These are phyloP conservation scores for Parietaria judaica DNA, from an alignment of 306 rosid species.

Conservation along the genomic window DNA sequence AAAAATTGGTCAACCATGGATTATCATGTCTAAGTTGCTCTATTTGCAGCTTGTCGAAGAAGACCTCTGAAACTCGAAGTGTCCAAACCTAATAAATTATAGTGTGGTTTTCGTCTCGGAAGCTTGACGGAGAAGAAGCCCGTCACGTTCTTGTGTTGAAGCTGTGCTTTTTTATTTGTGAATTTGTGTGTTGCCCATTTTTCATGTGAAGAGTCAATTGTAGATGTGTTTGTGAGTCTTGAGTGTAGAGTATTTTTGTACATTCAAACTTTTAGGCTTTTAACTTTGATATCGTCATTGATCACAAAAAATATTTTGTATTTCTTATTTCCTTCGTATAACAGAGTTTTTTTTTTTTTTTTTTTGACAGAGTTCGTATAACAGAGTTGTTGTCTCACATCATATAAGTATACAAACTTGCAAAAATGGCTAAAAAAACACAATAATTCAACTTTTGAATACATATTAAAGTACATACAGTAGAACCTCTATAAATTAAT, in stretches of 20 bases:
- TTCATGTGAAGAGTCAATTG: slow-evolving; percentile 34
- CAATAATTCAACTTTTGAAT: too few species aligned
- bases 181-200: slow-evolving; percentile 22
- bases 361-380: too few species aligned
- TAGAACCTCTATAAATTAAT: too few species aligned
- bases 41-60: slow-evolving; percentile 66
- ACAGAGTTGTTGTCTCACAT: too few species aligned
- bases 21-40: slow-evolving; percentile 17
- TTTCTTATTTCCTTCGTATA: too few species aligned
- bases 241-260: slow-evolving; percentile 27
- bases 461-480: too few species aligned
- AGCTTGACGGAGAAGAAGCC: slow-evolving; percentile 2
- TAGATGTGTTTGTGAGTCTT: slow-evolving; percentile 18
- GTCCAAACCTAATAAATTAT: background rate
- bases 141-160: slow-evolving; percentile 24
- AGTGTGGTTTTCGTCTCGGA: background rate
- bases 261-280: slow-evolving; percentile 1
- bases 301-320: too few species aligned
- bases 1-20: background rate
- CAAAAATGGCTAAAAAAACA: too few species aligned
- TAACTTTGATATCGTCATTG: slow-evolving; percentile 5
- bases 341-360: too few species aligned
- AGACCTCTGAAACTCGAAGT: slow-evolving; percentile 34
- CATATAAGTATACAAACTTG: too few species aligned
- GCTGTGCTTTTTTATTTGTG: slow-evolving; percentile 21